Conservation (phyloP, 169 alveolate species). For the Plasmodium yoelii region DNA sequence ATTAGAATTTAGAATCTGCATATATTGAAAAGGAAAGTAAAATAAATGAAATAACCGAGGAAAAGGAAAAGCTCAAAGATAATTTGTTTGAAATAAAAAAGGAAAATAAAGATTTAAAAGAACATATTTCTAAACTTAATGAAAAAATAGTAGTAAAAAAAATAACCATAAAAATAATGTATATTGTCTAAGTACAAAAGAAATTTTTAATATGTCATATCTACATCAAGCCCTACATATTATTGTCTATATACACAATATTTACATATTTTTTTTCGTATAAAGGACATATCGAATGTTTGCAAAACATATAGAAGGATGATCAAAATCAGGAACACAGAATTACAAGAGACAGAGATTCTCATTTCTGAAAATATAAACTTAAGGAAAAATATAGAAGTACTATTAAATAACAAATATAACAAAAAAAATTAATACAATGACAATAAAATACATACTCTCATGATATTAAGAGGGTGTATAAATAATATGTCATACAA, state of each 20-base stretch:
- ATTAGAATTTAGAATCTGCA: slow-evolving; percentile 55
- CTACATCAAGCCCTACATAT: too few species aligned
- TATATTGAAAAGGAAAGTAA: slow-evolving; percentile 63
- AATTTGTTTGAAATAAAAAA: slow-evolving; percentile 27
- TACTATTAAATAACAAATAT: not conserved
- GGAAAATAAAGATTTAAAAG: slow-evolving; percentile 45
- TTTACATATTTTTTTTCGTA: not conserved
- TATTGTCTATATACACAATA: too few species aligned
- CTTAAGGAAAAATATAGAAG: slow-evolving; percentile 54
- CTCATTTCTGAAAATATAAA: slow-evolving; percentile 44
- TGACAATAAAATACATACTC: not conserved
- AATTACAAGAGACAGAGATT: slow-evolving; percentile 34
- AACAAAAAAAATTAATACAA: not conserved
- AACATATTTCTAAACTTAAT: slow-evolving; percentile 42
- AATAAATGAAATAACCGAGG: slow-evolving; percentile 25
- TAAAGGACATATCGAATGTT: slow-evolving; percentile 52
- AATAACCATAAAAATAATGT: too few species aligned
- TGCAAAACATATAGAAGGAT: slow-evolving; percentile 50
- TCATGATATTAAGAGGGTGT: too few species aligned
- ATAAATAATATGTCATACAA: too few species aligned
- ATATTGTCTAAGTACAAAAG: too few species aligned
- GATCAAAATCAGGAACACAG: slow-evolving; percentile 61
- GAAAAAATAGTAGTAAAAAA: slow-evolving; percentile 67
- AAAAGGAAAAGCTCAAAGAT: slow-evolving; percentile 51
- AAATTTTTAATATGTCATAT: too few species aligned